Percentiles rank a stretch among this genome's conserved stretches.
Evolutionary conservation across 139 green algal species (phyloP).

Genomic region (Gonium pectorale): DNA sequence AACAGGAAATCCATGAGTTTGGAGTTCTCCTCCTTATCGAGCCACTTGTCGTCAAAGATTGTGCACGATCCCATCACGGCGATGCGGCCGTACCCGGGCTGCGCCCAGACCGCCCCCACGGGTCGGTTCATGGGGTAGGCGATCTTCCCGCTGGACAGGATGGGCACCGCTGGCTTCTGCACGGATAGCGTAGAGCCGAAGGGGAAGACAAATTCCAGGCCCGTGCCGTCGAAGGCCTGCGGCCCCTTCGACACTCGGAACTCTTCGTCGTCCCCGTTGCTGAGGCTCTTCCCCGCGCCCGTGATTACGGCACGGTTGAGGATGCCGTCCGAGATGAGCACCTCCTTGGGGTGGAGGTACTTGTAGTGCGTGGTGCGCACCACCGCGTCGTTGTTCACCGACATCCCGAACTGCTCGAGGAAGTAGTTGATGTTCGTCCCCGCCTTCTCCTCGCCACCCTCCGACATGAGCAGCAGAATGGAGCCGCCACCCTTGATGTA

Average conservation of each 20-base stretch:
- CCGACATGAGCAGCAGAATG: slow-evolving; percentile 74
- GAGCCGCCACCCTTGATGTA: slow-evolving; percentile 76
- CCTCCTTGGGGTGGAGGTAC: slow-evolving; percentile 89
- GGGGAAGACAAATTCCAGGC: slow-evolving; percentile 82
- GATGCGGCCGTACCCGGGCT: slow-evolving; percentile 70
- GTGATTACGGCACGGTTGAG: slow-evolving; percentile 81
- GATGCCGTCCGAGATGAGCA: slow-evolving; percentile 84
- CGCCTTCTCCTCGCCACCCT: slow-evolving; percentile 70
- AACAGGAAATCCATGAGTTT: slow-evolving; percentile 88
- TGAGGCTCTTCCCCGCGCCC: slow-evolving; percentile 49
- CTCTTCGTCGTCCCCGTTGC: slow-evolving; percentile 49
- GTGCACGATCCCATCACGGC: slow-evolving; percentile 75
- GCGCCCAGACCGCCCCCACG: slow-evolving; percentile 74
- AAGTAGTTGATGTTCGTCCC: slow-evolving; percentile 89
- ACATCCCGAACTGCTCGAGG: slow-evolving; percentile 84
- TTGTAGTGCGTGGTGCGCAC: slow-evolving; percentile 81
- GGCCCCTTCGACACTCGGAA: slow-evolving; percentile 48
- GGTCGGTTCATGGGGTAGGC: slow-evolving; percentile 84
- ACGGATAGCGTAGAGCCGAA: slow-evolving; percentile 81
- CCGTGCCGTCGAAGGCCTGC: slow-evolving; percentile 63
- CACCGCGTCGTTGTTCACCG: slow-evolving; percentile 79
- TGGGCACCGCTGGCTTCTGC: slow-evolving; percentile 75
- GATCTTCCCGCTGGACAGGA: slow-evolving; percentile 83
- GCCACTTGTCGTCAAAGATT: slow-evolving; percentile 89
- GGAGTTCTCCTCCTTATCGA: slow-evolving; percentile 90